Percentiles rank a stretch among this genome's conserved stretches.
Conservation (phyloP, 78 protist genomes). For the Blattamonas nauphoetae region DNA sequence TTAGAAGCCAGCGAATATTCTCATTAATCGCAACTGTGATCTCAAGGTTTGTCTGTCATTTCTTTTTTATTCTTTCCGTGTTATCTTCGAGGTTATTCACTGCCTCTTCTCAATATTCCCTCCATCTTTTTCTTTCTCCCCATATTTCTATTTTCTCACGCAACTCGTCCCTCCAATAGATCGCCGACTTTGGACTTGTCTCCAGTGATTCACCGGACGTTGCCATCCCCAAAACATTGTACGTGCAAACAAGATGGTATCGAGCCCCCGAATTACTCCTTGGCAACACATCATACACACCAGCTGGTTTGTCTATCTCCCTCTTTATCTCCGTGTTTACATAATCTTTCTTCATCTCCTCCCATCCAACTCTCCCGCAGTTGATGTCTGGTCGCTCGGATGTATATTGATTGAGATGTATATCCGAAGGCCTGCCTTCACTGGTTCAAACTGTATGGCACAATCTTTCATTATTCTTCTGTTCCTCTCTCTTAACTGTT, state of each 20-base stretch:
- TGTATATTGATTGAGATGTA: slow-evolving; percentile 25
- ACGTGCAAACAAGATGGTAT: slow-evolving; percentile 46
- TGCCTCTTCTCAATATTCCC: too few relatives aligned
- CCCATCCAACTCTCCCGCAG: background rate
- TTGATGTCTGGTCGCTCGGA: slow-evolving; percentile 34
- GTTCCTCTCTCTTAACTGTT: too few relatives aligned
- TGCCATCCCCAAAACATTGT: slow-evolving; percentile 10
- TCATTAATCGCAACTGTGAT: slow-evolving; percentile 38
- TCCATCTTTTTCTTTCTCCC: too few relatives aligned
- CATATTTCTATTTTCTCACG: too few relatives aligned
- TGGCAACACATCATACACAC: background rate
- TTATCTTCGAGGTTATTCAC: too few relatives aligned
- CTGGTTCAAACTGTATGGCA: slow-evolving; percentile 3
- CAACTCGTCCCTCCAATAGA: too few relatives aligned
- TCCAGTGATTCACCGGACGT: background rate
- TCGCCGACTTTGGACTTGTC: slow-evolving; percentile 61
- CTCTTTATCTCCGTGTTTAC: too few relatives aligned
- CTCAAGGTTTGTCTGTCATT: slow-evolving; percentile 40
- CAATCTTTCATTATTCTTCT: too few relatives aligned
- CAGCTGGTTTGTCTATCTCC: background rate
- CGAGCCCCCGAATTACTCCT: slow-evolving; percentile 30
- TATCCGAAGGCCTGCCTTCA: slow-evolving; percentile 19
- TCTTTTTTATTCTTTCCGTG: too few relatives aligned
- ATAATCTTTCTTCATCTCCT: too few relatives aligned
- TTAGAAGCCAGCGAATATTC: slow-evolving; percentile 49